Base-by-base conservation (phyloP, 2,329 filamentous ascomycete species). In the Colletotrichum sp. region DNA sequence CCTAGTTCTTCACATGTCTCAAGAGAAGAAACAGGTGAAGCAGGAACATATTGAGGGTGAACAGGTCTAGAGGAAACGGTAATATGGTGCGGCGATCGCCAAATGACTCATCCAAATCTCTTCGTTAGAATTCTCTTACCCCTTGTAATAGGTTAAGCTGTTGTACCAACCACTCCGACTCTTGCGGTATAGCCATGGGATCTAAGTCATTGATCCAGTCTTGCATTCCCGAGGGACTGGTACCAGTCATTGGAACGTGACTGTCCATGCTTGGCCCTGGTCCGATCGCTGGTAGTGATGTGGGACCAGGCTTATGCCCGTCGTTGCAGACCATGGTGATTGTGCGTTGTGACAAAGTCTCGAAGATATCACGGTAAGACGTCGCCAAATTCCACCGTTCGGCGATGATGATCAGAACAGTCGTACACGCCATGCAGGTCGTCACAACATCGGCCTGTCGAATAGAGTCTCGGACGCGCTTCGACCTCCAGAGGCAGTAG, bases 351-450 rank as follows among this genome's bases (percentile, higher is more conserved):
- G 82, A 81, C n/a, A 83, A 75, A 1, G 79, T 39, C 70, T 83
- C 82, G 32, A 84, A 84, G 1, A 83, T 82, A 62, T 85, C 82
- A 6, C 84, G 79, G 74, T 84, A 85, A 0, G 82, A 70, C 1
- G 80, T 79, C 1, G 83, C 83, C 24, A 79, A 68, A n/a, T 70
- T 81, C 83, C 83, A 84, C 18, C 83, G 72, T 67, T 84, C 81
- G 6, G 83, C 82, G 12, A 85, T 83, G 55, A 85, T 83, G 39
- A 83, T 79, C 8, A 85, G 79, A 2, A 83, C 81, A 2, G 80
- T 83, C 30, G 79, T 83, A 75, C 84, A 85, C 3, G 82, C 83
- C 79, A 82, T 84, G 72, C 82, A 84, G 0, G 83, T 84, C 24
- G 78, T 81, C 59, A 81, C 79, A 1, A 84, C 81, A 9, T 80